Percentiles rank a stretch among this genome's conserved stretches.
phyloP scores from a whole-genome alignment of 2,329 filamentous ascomycete species.

The Fonsecaea erecta region DNA sequence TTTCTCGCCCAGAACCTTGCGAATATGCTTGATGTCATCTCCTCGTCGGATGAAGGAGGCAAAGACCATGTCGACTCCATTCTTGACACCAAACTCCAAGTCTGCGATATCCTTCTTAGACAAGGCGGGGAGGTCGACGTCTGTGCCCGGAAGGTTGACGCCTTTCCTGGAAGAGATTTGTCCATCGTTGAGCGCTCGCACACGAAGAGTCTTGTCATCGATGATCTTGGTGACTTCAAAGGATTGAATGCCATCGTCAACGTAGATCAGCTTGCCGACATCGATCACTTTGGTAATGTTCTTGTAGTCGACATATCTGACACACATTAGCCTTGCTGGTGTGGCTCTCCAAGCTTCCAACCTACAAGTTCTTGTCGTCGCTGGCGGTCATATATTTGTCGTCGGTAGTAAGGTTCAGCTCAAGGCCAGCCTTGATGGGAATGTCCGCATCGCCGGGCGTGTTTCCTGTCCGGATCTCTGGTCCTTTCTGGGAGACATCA shows the following conservation, averaged over 20 bases:
- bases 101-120: constrained; percentile 98
- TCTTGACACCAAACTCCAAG: constrained; percentile 94
- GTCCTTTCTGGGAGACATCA: constrained; percentile 64
- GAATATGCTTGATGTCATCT: constrained; percentile 91
- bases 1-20: constrained; percentile 84
- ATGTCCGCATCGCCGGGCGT: constrained; percentile 72
- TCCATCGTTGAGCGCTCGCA: constrained; percentile 91
- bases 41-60: constrained; percentile 96
- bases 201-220: constrained; percentile 86
- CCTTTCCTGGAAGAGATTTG: constrained; percentile 99
- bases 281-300: constrained; percentile 99
- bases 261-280: constrained; percentile 90
- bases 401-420: constrained; percentile 96
- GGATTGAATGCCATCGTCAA: constrained; percentile 96
- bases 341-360: constrained; percentile 24
- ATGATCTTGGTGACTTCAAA: constrained; percentile 89
- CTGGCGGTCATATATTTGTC: constrained; percentile 84
- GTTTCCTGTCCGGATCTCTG: constrained; percentile 84
- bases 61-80: constrained; percentile 98
- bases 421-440: constrained; percentile 78
- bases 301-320: constrained; percentile 96
- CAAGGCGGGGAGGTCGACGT: constrained; percentile 94
- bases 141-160: constrained; percentile 98
- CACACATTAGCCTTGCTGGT: constrained; percentile 1
- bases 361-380: constrained; percentile 92